Percentiles rank a stretch among this genome's conserved stretches.
These are phyloP conservation scores for Aspergillus sp. DNA, from an alignment of 2,329 filamentous ascomycete species.

Conservation along the genomic window DNA sequence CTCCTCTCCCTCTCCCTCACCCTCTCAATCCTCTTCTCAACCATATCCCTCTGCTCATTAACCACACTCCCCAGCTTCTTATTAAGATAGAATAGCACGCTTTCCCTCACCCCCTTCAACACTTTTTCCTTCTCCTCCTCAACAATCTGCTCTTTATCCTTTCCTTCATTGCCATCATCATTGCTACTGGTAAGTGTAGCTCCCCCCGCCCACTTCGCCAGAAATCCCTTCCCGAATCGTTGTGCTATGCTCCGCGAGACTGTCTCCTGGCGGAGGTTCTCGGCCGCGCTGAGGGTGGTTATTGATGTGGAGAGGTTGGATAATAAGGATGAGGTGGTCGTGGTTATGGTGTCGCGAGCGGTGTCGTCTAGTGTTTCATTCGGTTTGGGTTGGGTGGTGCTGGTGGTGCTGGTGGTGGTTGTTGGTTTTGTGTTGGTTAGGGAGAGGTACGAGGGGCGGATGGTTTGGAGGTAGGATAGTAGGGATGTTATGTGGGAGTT, in stretches of 20 bases:
- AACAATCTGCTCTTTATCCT: slow-evolving; percentile 65
- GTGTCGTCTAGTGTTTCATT: slow-evolving; percentile 69
- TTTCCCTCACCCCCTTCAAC: slow-evolving; percentile 72
- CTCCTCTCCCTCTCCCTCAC: slow-evolving; percentile 90
- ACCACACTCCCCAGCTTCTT: slow-evolving; percentile 74
- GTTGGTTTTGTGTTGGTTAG: slow-evolving; percentile 36
- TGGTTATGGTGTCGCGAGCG: slow-evolving; percentile 84
- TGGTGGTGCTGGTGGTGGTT: slow-evolving; percentile 66
- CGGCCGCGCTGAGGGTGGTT: slow-evolving; percentile 74
- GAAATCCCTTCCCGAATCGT: slow-evolving; percentile 58
- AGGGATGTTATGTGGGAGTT: slow-evolving; percentile 83
- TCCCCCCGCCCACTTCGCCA: too few species aligned
- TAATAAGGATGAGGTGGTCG: slow-evolving; percentile 80
- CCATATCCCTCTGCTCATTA: slow-evolving; percentile 82
- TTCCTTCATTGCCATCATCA: slow-evolving; percentile 43
- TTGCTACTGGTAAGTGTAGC: too few species aligned
- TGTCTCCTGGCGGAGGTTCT: slow-evolving; percentile 77
- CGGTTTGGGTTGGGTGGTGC: slow-evolving; percentile 47
- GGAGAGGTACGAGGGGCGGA: slow-evolving; percentile 89
- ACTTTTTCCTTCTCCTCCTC: slow-evolving; percentile 72
- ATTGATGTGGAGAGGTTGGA: slow-evolving; percentile 84
- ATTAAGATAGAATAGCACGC: slow-evolving; percentile 79
- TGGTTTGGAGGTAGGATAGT: slow-evolving; percentile 74
- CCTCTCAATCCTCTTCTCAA: slow-evolving; percentile 80
- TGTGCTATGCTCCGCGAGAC: slow-evolving; percentile 69